Conservation (phyloP, 768 basidiomycete species). For the Boletus tylopilopsis region DNA sequence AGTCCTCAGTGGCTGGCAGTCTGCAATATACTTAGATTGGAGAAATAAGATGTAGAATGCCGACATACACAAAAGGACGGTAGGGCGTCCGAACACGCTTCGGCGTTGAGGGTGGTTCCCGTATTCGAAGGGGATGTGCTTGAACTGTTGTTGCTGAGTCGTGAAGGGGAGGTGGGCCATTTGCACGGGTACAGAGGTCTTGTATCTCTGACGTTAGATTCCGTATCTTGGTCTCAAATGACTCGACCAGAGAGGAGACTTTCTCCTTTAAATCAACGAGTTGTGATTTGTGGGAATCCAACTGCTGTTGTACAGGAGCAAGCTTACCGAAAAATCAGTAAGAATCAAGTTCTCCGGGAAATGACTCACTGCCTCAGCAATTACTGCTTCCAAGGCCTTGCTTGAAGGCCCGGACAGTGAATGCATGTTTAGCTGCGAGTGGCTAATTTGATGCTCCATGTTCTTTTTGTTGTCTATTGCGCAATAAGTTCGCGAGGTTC, state of each 20-base stretch:
- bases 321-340: slow-evolving; percentile 33
- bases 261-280: slow-evolving; percentile 34
- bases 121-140: slow-evolving; percentile 21
- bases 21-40: no score
- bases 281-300: slow-evolving; percentile 45
- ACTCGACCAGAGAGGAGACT: slow-evolving; percentile 26
- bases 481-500: neutral
- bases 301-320: slow-evolving; percentile 49
- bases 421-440: slow-evolving; percentile 4
- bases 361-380: slow-evolving; percentile 31
- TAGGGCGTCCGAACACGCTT: slow-evolving; percentile 33
- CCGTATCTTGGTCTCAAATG: slow-evolving; percentile 37
- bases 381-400: slow-evolving; percentile 14
- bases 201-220: slow-evolving; percentile 35
- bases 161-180: slow-evolving; percentile 8
- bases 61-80: slow-evolving; percentile 16
- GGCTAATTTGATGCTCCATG: neutral
- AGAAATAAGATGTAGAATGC: no score
- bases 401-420: slow-evolving; percentile 1
- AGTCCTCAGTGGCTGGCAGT: no score
- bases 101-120: slow-evolving; percentile 31
- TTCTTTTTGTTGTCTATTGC: slow-evolving; percentile 7
- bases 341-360: neutral
- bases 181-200: slow-evolving; percentile 23
- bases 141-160: slow-evolving; percentile 6